Base-by-base conservation (phyloP, 2,329 filamentous ascomycete genomes). In the Colletotrichum filicis region DNA sequence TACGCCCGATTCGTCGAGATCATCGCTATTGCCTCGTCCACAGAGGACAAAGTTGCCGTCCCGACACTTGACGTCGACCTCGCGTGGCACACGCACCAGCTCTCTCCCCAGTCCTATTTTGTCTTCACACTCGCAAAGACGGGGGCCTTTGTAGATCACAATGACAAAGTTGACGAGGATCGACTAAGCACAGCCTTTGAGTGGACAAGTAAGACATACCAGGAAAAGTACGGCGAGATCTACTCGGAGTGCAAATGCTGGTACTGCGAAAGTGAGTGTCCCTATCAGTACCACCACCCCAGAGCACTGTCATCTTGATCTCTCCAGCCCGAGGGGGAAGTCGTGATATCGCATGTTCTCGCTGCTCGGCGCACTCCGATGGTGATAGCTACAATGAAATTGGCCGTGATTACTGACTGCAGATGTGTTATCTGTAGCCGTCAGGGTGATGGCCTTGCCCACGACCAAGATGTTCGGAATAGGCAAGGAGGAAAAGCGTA, bases 121-220 rank as follows among this genome's bases (percentile, higher is more conserved):
- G 73, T 78, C 19, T 91, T 87, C 80, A 91, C 88, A 9, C 77
- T 86, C 4, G 59, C 64, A 1, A 79, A 80, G 46, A 87, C 86
- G 3, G 69, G 69, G 2, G 88, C 86, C 57, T 93, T 94, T 78
- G 87, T 95, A 77, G 91, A 95, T 79, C 94, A 97, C 78, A 93
- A 97, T 80, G 94, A 97, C 84, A 96, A 96, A 82, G 90, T 97
- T 35, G 90, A 92, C 59, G 92, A 95, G 77, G 84, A 84, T 14
- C 87, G 86, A 60, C 87, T 97, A 9, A 89, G 89, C 67, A 83
- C 84, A 1, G 85, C 86, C 19, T 95, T 95, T 77, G 89, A 91
- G 78, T 93, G 90, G 89, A 95, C 93, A 0, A 89, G 86, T 78
- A 91, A 90, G 75, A 84, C 81, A 4, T 95, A 94, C 82, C 88